Evolutionary conservation across 2,329 filamentous ascomycete species (phyloP).

Genomic region (Chrysoporthe deuterocubensis): DNA sequence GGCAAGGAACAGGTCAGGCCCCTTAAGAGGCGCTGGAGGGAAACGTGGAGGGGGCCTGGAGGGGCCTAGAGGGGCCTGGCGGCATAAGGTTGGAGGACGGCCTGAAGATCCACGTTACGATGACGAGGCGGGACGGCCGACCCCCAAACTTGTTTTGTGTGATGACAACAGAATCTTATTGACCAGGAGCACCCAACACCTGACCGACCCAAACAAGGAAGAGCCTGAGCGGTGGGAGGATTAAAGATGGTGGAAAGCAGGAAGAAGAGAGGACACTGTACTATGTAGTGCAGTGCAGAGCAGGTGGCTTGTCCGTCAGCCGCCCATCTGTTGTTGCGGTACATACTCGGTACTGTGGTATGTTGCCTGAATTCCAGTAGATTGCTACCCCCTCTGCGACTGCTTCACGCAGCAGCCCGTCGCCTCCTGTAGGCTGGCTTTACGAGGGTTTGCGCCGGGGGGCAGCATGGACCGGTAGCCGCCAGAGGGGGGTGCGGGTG

Average conservation of each 20-base stretch:
- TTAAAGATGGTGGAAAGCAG: no score
- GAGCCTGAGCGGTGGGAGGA: no score
- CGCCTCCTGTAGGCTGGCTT: neutral
- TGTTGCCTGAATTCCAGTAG: neutral
- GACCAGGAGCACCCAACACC: neutral
- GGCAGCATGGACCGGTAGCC: neutral
- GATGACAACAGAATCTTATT: neutral
- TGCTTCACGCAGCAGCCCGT: neutral
- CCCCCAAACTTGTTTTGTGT: constrained; percentile 7
- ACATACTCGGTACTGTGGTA: neutral
- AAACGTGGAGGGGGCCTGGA: neutral
- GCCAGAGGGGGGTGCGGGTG: neutral
- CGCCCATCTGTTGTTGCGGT: no score
- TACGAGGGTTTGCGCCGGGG: neutral
- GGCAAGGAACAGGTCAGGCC: constrained; percentile 6
- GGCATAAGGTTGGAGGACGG: neutral
- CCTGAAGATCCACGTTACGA: neutral
- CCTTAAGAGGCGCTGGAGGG: neutral
- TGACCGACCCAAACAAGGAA: neutral
- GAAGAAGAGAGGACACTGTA: no score
- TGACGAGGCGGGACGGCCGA: constrained; percentile 1
- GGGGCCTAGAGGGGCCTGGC: neutral
- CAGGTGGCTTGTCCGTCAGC: no score
- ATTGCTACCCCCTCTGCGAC: neutral
- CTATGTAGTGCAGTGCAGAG: no score